Evolutionary conservation across 108 stramenopile genomes (phyloP).

Genomic region (Pseudonitzschia delicatissima): DNA sequence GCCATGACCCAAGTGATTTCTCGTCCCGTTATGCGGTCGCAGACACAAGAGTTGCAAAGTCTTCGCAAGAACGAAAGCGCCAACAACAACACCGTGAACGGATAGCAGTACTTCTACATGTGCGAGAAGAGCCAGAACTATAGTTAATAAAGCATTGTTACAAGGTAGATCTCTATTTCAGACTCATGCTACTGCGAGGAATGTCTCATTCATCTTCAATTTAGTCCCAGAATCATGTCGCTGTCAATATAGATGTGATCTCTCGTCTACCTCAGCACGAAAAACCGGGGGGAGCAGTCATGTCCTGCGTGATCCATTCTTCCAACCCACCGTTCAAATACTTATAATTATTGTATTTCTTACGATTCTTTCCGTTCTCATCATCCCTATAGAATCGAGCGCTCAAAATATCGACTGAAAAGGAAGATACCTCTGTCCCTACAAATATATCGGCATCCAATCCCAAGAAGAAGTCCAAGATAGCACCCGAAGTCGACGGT

Average conservation of each 20-base stretch:
- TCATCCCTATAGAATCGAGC: conserved; percentile 27
- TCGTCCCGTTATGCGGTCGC: conserved; percentile 5
- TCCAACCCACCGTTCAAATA: conserved; percentile 28
- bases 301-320: conserved; percentile 16
- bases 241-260: too few species aligned
- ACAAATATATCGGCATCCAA: conserved; percentile 27
- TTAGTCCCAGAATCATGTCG: too few species aligned
- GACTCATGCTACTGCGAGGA: too few species aligned
- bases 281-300: conserved; percentile 21
- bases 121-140: too few species aligned
- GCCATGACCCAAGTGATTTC: background rate
- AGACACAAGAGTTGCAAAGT: background rate
- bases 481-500: conserved; percentile 22
- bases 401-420: conserved; percentile 21
- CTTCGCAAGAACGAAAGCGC: background rate
- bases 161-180: too few species aligned
- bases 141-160: too few species aligned
- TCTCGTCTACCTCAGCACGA: too few species aligned
- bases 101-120: too few species aligned
- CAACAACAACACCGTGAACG: too few species aligned
- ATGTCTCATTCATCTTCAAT: too few species aligned
- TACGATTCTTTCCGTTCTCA: too few species aligned
- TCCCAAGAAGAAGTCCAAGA: conserved; percentile 28
- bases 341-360: conserved; percentile 10
- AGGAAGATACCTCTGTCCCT: conserved; percentile 37